Conservation (phyloP, 176 grass and related monocot species). For the Luzula sylvatica region DNA sequence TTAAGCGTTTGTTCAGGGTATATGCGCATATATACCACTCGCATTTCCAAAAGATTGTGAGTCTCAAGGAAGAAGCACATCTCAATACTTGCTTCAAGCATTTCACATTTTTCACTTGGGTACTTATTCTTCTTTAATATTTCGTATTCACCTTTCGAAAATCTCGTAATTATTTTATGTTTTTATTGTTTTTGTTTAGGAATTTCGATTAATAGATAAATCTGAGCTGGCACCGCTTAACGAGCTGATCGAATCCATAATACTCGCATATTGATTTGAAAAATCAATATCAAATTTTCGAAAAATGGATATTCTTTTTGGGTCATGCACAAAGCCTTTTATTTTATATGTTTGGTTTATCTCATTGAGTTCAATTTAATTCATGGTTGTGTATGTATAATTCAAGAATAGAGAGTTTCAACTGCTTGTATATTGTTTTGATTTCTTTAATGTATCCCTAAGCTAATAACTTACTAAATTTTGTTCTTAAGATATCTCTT, state of each 20-base stretch:
- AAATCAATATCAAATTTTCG: background rate
- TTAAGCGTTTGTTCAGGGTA: conserved; percentile 91
- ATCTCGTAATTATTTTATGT: no score
- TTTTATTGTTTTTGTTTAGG: conserved; percentile 26
- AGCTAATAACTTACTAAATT: no score
- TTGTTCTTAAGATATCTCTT: no score
- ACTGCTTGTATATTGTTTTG: no score
- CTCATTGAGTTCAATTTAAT: conserved; percentile 14
- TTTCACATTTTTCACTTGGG: conserved; percentile 73
- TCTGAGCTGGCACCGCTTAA: conserved; percentile 67
- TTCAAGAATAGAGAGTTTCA: no score
- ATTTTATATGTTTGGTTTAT: conserved; percentile 2
- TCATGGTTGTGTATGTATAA: background rate
- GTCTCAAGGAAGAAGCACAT: conserved; percentile 84
- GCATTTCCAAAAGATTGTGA: conserved; percentile 73
- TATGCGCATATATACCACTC: conserved; percentile 91
- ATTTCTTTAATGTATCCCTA: no score
- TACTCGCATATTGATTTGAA: conserved; percentile 16
- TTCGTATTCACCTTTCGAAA: background rate
- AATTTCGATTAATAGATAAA: conserved; percentile 70
- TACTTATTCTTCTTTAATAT: conserved; percentile 25
- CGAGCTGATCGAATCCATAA: conserved; percentile 64
- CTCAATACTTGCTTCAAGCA: conserved; percentile 99
- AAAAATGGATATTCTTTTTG: conserved; percentile 12
- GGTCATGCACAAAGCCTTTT: conserved; percentile 15